Conservation (phyloP, 1,139 yeast genomes). For the Pichiaceae sp. region DNA sequence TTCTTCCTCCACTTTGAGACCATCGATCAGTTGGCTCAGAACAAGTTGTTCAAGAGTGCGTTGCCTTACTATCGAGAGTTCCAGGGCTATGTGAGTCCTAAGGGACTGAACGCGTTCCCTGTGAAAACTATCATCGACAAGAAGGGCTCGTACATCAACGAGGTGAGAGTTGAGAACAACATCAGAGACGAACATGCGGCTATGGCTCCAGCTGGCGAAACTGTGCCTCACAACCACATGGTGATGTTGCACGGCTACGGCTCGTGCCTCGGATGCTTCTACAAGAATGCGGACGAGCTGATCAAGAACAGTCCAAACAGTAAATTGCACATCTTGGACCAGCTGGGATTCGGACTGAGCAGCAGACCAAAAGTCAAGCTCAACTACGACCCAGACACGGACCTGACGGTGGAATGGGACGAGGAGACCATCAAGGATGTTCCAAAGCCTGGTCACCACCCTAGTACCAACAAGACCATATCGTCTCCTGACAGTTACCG, state of each 20-base stretch:
- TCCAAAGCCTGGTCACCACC: neutral
- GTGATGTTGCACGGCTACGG: slow-evolving; percentile 90
- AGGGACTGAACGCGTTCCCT: slow-evolving; percentile 11
- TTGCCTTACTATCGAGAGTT: slow-evolving; percentile 21
- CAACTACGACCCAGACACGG: slow-evolving; percentile 13
- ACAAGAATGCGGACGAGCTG: slow-evolving; percentile 58
- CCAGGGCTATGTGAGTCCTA: slow-evolving; percentile 2
- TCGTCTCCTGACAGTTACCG: slow-evolving; percentile 15
- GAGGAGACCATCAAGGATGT: neutral
- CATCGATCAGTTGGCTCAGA: slow-evolving; percentile 17
- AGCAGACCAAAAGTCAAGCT: slow-evolving; percentile 47
- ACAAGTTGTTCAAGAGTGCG: slow-evolving; percentile 15
- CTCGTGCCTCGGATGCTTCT: slow-evolving; percentile 80
- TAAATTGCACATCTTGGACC: slow-evolving; percentile 64
- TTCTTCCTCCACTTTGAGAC: slow-evolving; percentile 11
- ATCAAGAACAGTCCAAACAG: slow-evolving; percentile 33
- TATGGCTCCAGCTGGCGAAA: slow-evolving; percentile 1
- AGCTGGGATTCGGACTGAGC: slow-evolving; percentile 79
- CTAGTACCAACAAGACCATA: slow-evolving; percentile 16
- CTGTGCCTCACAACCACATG: slow-evolving; percentile 27
- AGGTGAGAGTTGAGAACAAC: slow-evolving; percentile 13
- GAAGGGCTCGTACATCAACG: slow-evolving; percentile 12
- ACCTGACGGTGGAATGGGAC: slow-evolving; percentile 14
- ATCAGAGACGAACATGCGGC: slow-evolving; percentile 9
- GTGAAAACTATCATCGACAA: slow-evolving; percentile 8